Conservation (phyloP, 2,329 filamentous ascomycete genomes). For the Gaeumannomyces sp. region DNA sequence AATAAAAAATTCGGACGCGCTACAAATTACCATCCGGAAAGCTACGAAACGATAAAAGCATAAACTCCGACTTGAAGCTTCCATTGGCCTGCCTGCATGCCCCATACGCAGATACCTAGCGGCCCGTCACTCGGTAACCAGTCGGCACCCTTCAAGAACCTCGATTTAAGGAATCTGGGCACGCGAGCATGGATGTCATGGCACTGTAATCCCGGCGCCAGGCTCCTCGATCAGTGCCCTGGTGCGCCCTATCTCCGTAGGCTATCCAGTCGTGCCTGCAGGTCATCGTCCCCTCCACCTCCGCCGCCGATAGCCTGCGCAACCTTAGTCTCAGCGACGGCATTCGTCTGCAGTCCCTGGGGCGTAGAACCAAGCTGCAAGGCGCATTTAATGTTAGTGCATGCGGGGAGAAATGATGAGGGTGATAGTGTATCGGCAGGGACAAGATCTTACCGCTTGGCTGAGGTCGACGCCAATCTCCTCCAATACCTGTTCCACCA, state of each 20-base stretch:
- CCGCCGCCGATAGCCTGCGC: conserved; percentile 77
- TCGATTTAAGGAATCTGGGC: background rate
- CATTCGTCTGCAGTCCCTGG: conserved; percentile 67
- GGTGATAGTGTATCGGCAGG: background rate
- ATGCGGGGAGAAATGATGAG: background rate
- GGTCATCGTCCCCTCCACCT: conserved; percentile 70
- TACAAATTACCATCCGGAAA: background rate
- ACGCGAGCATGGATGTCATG: too few relatives aligned
- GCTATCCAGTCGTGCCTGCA: conserved; percentile 89
- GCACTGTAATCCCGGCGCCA: background rate
- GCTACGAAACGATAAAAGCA: background rate
- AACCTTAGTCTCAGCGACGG: conserved; percentile 68
- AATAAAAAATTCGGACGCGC: background rate
- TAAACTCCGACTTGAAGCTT: background rate
- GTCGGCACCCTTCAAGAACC: background rate
- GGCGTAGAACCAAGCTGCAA: conserved; percentile 85
- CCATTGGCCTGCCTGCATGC: background rate
- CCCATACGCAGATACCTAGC: background rate
- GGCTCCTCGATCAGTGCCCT: background rate
- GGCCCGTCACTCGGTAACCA: background rate
- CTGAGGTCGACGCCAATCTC: conserved; percentile 94
- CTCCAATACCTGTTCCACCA: conserved; percentile 92
- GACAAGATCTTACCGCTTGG: conserved; percentile 62
- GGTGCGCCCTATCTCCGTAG: conserved; percentile 41
- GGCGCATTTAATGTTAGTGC: conserved; percentile 20